Evolutionary conservation across 2,329 filamentous ascomycete species (phyloP).

Genomic region (Kalmusia sp.): DNA sequence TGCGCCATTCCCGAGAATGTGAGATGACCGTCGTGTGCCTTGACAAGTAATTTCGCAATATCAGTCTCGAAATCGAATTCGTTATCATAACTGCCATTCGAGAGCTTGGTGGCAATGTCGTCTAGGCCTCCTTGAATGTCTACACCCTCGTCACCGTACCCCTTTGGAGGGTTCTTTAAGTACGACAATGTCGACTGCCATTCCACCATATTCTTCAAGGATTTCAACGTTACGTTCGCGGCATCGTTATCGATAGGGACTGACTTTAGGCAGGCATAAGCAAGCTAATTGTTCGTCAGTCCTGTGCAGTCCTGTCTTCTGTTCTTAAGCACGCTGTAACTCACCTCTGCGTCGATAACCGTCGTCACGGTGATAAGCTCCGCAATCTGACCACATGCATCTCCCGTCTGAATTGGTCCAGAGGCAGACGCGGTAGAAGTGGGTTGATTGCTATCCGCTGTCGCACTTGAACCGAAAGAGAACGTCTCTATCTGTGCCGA

Average conservation of each 20-base stretch:
- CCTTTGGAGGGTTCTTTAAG: constrained; percentile 47
- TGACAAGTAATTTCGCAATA: constrained; percentile 38
- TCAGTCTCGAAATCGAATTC: constrained; percentile 53
- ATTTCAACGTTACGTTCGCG: constrained; percentile 35
- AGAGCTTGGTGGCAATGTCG: constrained; percentile 41
- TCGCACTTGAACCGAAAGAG: constrained; percentile 20
- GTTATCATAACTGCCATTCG: constrained; percentile 41
- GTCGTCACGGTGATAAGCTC: constrained; percentile 19
- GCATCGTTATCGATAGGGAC: constrained; percentile 39
- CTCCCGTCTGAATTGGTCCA: constrained; percentile 37
- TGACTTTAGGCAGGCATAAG: constrained; percentile 45
- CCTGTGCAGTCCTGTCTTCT: not conserved
- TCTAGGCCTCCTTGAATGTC: constrained; percentile 48
- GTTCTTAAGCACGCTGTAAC: not conserved
- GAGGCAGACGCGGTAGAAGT: constrained; percentile 32
- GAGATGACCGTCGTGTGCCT: constrained; percentile 46
- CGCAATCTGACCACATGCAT: constrained; percentile 37
- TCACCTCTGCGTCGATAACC: constrained; percentile 38
- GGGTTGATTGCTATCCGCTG: constrained; percentile 32
- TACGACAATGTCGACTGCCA: constrained; percentile 52
- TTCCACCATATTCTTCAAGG: constrained; percentile 44
- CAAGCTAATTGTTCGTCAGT: constrained; percentile 27
- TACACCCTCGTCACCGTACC: constrained; percentile 46
- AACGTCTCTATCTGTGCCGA: constrained; percentile 24
- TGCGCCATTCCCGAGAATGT: constrained; percentile 45